A percentile compares a stretch with the other conserved stretches of the same genome.
Conservation (phyloP, 192 early-diverging fungal genomes). For the Mortierella antarctica region DNA sequence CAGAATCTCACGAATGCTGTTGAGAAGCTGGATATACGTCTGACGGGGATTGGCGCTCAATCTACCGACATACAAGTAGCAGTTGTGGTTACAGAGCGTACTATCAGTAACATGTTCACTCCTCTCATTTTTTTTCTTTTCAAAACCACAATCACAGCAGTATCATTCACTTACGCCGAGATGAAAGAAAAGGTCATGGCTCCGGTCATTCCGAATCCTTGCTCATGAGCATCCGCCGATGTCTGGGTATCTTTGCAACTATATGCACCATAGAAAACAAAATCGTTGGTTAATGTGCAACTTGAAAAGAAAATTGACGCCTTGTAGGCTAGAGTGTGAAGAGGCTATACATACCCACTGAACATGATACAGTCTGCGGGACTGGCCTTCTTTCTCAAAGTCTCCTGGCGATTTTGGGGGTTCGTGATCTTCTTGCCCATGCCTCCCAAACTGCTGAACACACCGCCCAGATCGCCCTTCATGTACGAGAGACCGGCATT, state of each 20-base stretch:
- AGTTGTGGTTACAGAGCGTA: background rate
- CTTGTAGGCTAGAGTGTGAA: background rate
- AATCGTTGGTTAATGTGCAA: background rate
- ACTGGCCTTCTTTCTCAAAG: slow-evolving; percentile 53
- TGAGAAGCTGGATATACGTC: slow-evolving; percentile 78
- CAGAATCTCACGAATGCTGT: slow-evolving; percentile 74
- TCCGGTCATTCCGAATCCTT: slow-evolving; percentile 68
- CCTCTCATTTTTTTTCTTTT: background rate
- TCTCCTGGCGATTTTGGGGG: slow-evolving; percentile 24
- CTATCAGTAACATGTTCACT: no score
- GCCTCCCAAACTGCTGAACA: slow-evolving; percentile 52
- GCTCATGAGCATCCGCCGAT: slow-evolving; percentile 79
- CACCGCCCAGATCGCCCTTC: slow-evolving; percentile 55
- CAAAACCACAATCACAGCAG: background rate
- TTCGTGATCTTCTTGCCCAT: slow-evolving; percentile 59
- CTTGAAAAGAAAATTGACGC: background rate
- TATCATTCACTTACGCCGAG: slow-evolving; percentile 40
- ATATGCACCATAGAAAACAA: background rate
- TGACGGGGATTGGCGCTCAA: slow-evolving; percentile 67
- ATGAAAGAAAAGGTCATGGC: slow-evolving; percentile 84
- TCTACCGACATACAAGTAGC: slow-evolving; percentile 9
- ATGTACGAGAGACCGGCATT: slow-evolving; percentile 62
- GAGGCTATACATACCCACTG: slow-evolving; percentile 65
- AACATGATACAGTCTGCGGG: slow-evolving; percentile 85
- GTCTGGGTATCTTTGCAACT: slow-evolving; percentile 86